These are phyloP conservation scores for Apiotrichum porosum DNA, from an alignment of 1,284 basidiomycete genomes.

Conservation along the genomic window DNA sequence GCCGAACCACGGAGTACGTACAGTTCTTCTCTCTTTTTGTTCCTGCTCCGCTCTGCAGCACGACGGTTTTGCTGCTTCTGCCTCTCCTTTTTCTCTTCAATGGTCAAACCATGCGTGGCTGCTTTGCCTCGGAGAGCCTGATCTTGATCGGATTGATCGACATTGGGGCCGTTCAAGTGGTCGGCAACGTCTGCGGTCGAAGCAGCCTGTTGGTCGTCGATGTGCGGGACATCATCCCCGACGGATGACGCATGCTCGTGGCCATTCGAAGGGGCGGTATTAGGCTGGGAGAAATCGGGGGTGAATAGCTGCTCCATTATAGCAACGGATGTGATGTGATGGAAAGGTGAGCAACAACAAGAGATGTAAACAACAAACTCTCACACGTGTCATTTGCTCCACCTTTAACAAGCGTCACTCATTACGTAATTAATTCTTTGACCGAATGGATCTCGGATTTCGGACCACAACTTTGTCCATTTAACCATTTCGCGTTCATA, in stretches of 20 bases:
- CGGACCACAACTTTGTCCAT: too few relatives aligned
- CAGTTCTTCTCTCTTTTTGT: conserved; percentile 42
- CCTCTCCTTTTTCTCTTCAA: conserved; percentile 38
- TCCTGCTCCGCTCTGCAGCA: conserved; percentile 42
- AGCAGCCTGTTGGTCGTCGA: background rate
- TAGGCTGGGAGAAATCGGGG: background rate
- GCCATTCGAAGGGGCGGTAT: background rate
- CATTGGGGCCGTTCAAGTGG: background rate
- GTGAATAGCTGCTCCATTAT: conserved; percentile 4
- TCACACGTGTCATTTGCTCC: too few relatives aligned
- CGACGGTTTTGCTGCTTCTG: conserved; percentile 42
- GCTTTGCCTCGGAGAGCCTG: conserved; percentile 11
- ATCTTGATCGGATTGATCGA: background rate
- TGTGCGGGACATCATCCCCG: background rate
- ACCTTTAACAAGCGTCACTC: too few relatives aligned
- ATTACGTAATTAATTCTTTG: too few relatives aligned
- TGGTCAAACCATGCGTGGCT: conserved; percentile 13
- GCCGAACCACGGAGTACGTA: too few relatives aligned
- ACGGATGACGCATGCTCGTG: background rate
- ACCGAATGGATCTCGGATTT: too few relatives aligned
- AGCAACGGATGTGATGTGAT: too few relatives aligned
- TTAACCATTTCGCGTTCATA: too few relatives aligned
- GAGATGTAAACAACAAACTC: too few relatives aligned
- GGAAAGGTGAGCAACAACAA: too few relatives aligned
- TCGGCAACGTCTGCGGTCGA: background rate